Percentiles rank a stretch among this genome's conserved stretches.
phyloP scores from a whole-genome alignment of 1,284 basidiomycete species.

The Ceraceosorus bombacis region DNA sequence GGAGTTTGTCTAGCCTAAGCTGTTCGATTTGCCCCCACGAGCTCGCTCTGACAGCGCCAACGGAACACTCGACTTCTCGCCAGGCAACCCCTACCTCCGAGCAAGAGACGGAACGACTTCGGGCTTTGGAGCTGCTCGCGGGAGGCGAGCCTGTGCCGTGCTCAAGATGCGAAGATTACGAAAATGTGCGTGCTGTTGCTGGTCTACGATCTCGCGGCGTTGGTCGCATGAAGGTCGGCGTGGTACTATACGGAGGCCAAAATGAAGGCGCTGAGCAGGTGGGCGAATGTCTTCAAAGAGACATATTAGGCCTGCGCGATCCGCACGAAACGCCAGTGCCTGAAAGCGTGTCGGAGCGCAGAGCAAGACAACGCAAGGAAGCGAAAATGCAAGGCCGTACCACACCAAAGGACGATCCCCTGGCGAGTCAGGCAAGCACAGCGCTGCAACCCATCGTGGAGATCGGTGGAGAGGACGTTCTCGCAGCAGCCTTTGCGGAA shows the following conservation, averaged over 20 bases:
- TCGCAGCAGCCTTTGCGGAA: slow-evolving; percentile 7
- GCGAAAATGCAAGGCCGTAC: slow-evolving; percentile 7
- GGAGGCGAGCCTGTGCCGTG: slow-evolving; percentile 66
- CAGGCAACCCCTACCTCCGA: slow-evolving; percentile 8
- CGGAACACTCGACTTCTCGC: neutral
- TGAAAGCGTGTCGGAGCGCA: slow-evolving; percentile 31
- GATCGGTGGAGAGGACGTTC: slow-evolving; percentile 10
- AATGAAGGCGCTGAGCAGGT: slow-evolving; percentile 73
- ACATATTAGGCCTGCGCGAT: slow-evolving; percentile 43
- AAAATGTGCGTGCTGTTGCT: slow-evolving; percentile 63
- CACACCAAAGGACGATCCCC: neutral
- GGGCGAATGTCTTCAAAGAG: slow-evolving; percentile 44
- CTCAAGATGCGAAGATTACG: slow-evolving; percentile 66
- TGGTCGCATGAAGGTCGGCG: slow-evolving; percentile 72
- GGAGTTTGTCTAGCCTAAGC: slow-evolving; percentile 69
- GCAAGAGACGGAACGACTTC: slow-evolving; percentile 18
- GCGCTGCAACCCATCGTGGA: slow-evolving; percentile 10
- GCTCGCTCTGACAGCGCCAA: slow-evolving; percentile 22
- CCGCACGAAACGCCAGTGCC: slow-evolving; percentile 42
- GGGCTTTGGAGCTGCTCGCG: slow-evolving; percentile 31
- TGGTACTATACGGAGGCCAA: slow-evolving; percentile 88
- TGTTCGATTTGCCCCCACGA: slow-evolving; percentile 71
- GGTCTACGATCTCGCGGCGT: slow-evolving; percentile 75
- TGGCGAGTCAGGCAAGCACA: neutral
- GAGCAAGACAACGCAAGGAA: slow-evolving; percentile 27